Evolutionary conservation across 2,329 filamentous ascomycete genomes (phyloP).

Genomic region (Hypoxylon sp.): DNA sequence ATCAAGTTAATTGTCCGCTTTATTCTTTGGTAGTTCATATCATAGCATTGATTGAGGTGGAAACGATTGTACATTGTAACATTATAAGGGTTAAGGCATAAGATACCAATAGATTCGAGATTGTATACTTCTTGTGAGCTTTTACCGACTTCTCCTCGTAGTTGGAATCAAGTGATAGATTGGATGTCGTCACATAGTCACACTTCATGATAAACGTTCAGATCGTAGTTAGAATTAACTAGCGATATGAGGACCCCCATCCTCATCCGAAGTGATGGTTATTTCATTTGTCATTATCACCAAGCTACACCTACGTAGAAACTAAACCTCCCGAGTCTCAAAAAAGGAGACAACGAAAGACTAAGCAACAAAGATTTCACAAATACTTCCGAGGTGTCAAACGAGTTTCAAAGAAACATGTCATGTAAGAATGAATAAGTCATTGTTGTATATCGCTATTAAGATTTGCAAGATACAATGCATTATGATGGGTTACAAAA

Average conservation of each 20-base stretch:
- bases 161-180: background rate
- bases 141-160: background rate
- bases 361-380: too few relatives aligned
- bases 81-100: slow-evolving; percentile 16
- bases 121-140: slow-evolving; percentile 17
- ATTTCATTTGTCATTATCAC: background rate
- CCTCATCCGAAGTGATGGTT: too few relatives aligned
- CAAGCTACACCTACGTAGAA: background rate
- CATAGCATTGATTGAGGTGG: slow-evolving; percentile 18
- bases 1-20: background rate
- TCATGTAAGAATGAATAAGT: too few relatives aligned
- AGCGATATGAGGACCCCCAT: too few relatives aligned
- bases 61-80: slow-evolving; percentile 13
- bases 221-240: too few relatives aligned
- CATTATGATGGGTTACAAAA: too few relatives aligned
- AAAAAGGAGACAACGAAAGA: too few relatives aligned
- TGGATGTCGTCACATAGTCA: background rate
- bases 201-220: background rate
- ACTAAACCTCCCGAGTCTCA: too few relatives aligned
- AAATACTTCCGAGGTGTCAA: too few relatives aligned
- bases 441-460: too few relatives aligned
- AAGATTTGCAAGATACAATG: too few relatives aligned
- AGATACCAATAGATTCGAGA: slow-evolving; percentile 36
- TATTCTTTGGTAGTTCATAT: background rate
- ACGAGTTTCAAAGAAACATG: too few relatives aligned